phyloP scores from a whole-genome alignment of 345 rosid genomes.

The Brassica rapa region DNA sequence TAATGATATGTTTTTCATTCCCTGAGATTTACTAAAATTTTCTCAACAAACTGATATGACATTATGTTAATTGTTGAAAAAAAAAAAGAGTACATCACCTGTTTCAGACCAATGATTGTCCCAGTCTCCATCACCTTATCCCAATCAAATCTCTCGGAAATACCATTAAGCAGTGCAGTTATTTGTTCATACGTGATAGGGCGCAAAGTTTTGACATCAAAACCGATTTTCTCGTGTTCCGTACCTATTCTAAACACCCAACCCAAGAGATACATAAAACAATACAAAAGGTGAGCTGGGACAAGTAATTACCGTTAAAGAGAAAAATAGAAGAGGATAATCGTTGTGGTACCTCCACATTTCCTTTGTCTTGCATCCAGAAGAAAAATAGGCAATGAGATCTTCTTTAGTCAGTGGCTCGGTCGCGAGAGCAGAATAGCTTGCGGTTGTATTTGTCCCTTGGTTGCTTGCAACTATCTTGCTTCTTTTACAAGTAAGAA shows the following conservation, averaged over 20 bases:
- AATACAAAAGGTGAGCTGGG: background rate
- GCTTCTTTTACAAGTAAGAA: background rate
- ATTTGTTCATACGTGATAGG: constrained; percentile 86
- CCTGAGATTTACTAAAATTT: constrained; percentile 45
- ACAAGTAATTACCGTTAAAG: background rate
- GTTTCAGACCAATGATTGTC: constrained; percentile 72
- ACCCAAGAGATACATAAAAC: constrained; percentile 1
- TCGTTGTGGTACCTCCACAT: constrained; percentile 5
- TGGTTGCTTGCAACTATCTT: background rate
- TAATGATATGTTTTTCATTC: constrained; percentile 26
- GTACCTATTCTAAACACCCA: constrained; percentile 78
- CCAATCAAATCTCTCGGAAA: constrained; percentile 95
- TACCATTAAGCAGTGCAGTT: constrained; percentile 71
- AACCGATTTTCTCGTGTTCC: constrained; percentile 93
- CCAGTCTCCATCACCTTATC: constrained; percentile 80
- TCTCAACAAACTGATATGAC: background rate
- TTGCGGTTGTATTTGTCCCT: background rate
- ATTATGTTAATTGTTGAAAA: background rate
- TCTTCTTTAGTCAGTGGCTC: constrained; percentile 5
- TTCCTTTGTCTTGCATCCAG: background rate
- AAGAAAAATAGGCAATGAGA: constrained; percentile 2
- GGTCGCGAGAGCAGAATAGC: background rate
- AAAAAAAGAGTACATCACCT: constrained; percentile 45
- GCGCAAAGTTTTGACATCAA: constrained; percentile 59
- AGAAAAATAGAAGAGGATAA: background rate